These are phyloP conservation scores for Neonectria coccinea DNA, from an alignment of 2,329 filamentous ascomycete genomes.

Conservation along the genomic window DNA sequence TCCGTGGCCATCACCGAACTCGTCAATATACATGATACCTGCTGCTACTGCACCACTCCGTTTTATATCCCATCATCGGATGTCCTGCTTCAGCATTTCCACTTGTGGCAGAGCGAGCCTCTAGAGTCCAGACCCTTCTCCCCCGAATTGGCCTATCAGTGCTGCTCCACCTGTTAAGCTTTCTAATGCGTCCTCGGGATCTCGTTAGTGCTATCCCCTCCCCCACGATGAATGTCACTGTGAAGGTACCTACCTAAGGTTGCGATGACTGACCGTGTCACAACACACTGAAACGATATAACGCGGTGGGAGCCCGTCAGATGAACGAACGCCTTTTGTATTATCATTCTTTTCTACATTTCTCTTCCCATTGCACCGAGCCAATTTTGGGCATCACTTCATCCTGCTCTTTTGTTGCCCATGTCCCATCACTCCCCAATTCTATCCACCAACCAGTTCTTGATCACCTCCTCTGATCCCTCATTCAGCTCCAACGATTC, in stretches of 20 bases:
- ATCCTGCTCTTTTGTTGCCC: neutral
- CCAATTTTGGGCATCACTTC: neutral
- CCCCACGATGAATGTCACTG: constrained; percentile 22
- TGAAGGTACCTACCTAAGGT: neutral
- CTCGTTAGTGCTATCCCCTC: constrained; percentile 29
- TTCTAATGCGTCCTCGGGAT: constrained; percentile 33
- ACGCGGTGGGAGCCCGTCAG: constrained; percentile 2
- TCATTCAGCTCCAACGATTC: constrained; percentile 43
- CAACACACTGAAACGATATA: constrained; percentile 11
- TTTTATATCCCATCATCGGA: neutral
- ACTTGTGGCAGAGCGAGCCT: neutral
- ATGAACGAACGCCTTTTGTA: neutral
- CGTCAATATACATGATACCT: neutral
- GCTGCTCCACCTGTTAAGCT: constrained; percentile 40
- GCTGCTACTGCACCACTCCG: neutral
- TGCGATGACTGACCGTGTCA: neutral
- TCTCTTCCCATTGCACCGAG: neutral
- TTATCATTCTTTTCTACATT: neutral
- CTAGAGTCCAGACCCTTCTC: constrained; percentile 1
- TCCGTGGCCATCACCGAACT: neutral
- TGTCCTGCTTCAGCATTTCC: neutral
- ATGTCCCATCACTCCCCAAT: constrained; percentile 2
- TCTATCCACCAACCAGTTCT: constrained; percentile 48
- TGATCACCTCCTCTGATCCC: constrained; percentile 43
- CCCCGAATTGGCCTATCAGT: constrained; percentile 20